These are phyloP conservation scores for Eucalyptus marginata DNA, from an alignment of 345 rosid genomes.

Conservation along the genomic window DNA sequence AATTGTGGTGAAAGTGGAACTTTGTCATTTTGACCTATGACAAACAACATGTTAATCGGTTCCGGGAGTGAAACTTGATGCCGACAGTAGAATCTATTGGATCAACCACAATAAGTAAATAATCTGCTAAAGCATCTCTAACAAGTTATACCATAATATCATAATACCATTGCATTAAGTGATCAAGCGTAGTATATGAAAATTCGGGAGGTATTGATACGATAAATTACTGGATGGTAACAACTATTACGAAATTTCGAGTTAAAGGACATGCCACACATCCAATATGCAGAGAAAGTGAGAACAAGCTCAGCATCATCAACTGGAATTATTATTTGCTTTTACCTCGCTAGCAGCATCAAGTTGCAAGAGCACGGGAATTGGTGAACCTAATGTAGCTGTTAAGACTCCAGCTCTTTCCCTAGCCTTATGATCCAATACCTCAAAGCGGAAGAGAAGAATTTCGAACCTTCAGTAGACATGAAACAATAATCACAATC, in stretches of 20 bases:
- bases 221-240: background rate
- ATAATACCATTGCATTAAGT: background rate
- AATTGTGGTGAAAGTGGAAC: background rate
- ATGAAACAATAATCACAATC: background rate
- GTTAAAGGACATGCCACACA: background rate
- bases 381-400: constrained; percentile 70
- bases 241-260: background rate
- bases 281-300: background rate
- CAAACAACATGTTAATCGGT: background rate
- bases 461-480: constrained; percentile 51
- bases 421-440: constrained; percentile 92
- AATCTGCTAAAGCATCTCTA: background rate
- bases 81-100: background rate
- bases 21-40: background rate
- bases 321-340: background rate
- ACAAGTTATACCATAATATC: background rate
- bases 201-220: background rate
- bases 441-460: constrained; percentile 84
- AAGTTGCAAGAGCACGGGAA: constrained; percentile 74
- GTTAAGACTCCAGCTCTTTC: constrained; percentile 94
- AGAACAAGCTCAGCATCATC: background rate
- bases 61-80: background rate
- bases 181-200: background rate
- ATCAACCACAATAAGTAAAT: background rate
- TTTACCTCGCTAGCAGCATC: constrained; percentile 86